Evolutionary conservation across 106 monocot species (phyloP), one percentile per base, ranked within the genome.

Genomic region (Gastrodia elata): DNA sequence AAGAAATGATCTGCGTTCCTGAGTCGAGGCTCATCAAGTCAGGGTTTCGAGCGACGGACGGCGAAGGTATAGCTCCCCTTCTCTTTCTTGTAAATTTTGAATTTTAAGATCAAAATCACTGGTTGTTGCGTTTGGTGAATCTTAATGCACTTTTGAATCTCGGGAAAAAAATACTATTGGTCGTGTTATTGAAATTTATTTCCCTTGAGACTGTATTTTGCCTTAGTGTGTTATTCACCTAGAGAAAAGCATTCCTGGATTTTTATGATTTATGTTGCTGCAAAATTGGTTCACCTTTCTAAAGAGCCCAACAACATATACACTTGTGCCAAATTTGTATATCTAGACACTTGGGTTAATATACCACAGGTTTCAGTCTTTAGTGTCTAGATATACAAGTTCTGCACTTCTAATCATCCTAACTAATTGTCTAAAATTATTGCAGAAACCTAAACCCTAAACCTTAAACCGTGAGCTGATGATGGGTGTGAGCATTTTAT

Each of bases 1-100:
- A 87, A 58, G 85, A 87, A 38, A 80, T 90, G 87, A 71, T 93
- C 37, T 89, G 89, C 71, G 77, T 83, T 58, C 76, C 89, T 1
- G 89, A 84, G 6, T 76, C 83, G 20, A 83, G 75, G 70, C 41
- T 93, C 0, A 73, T 93, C 27, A 69, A 11, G 26, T 85, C 81
- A 8, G 93, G 93, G 64, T 38, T 89, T 9, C 75, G 65, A 65
- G 64, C 72, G 20, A 32, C 38, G 28, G 67, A 68, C 13, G 79
- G 57, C 64, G 49, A 61, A 82, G 91, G 91, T 91, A n/a, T 20
- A 11, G 34, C 38, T 72, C 37, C 38, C 52, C 65, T 37, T 41
- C 44, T 25, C 22, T 56, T 68, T 68, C 68, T 70, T 61, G 61
- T 13, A 61, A 13, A 61, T 61, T 11, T 61, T 32, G 61, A 61